Evolutionary conservation across 352 stramenopile species (phyloP).

Genomic region (Phytophthora europaea): DNA sequence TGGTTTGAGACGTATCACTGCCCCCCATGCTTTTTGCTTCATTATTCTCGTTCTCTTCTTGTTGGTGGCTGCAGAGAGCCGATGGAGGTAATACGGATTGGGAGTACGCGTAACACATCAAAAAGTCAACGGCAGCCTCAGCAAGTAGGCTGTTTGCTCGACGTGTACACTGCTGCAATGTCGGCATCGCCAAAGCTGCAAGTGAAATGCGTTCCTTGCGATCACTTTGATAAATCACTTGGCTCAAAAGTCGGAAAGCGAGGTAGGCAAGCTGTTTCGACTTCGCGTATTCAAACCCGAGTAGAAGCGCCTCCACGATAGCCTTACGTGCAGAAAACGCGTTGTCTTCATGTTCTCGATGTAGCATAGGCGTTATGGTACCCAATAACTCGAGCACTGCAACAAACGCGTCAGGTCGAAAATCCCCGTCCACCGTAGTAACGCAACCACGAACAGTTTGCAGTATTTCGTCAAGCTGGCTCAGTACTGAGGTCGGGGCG

Average conservation of each 20-base stretch:
- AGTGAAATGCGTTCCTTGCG: slow-evolving; percentile 54
- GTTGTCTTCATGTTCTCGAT: slow-evolving; percentile 12
- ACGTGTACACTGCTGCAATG: slow-evolving; percentile 53
- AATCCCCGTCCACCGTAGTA: slow-evolving; percentile 71
- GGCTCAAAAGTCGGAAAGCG: slow-evolving; percentile 72
- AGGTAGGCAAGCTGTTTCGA: slow-evolving; percentile 72
- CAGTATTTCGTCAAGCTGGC: slow-evolving; percentile 47
- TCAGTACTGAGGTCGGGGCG: slow-evolving; percentile 50
- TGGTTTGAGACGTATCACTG: slow-evolving; percentile 15
- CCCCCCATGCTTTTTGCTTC: slow-evolving; percentile 9
- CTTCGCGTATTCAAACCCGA: slow-evolving; percentile 67
- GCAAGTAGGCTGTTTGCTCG: slow-evolving; percentile 57
- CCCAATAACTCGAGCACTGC: slow-evolving; percentile 76
- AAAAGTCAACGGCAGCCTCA: slow-evolving; percentile 80
- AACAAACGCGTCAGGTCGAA: slow-evolving; percentile 70
- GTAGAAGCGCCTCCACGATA: slow-evolving; percentile 60
- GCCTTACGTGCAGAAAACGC: slow-evolving; percentile 35
- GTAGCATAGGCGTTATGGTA: slow-evolving; percentile 49
- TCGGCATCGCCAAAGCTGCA: slow-evolving; percentile 59
- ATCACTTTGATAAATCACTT: slow-evolving; percentile 64
- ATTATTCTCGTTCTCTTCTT: slow-evolving; percentile 10
- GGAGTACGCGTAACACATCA: slow-evolving; percentile 81
- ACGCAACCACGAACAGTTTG: slow-evolving; percentile 55
- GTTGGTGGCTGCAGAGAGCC: slow-evolving; percentile 34
- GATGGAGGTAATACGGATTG: slow-evolving; percentile 54